These are phyloP conservation scores for Kluyveromyces dobzhanskii DNA, from an alignment of 805 yeast species.

Conservation along the genomic window DNA sequence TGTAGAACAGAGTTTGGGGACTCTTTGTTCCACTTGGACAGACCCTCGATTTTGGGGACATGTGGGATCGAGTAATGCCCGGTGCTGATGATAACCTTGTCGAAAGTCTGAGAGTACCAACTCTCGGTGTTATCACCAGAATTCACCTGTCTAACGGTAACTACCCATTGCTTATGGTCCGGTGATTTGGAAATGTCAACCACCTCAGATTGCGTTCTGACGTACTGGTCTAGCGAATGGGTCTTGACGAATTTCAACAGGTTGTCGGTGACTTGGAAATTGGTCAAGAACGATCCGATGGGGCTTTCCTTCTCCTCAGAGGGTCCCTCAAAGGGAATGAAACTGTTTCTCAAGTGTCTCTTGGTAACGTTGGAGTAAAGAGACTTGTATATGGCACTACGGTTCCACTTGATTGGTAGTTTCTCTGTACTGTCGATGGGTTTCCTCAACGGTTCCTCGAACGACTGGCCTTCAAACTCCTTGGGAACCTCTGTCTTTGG, in stretches of 20 bases:
- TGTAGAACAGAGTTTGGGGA: conserved; percentile 35
- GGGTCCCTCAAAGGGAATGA: conserved; percentile 10
- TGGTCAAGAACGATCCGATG: conserved; percentile 11
- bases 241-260: conserved; percentile 9
- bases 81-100: conserved; percentile 32
- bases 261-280: conserved; percentile 9
- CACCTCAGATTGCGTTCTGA: conserved; percentile 13
- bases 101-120: conserved; percentile 34
- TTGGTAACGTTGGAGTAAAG: conserved; percentile 15
- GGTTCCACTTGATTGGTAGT: conserved; percentile 6
- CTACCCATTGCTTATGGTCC: conserved; percentile 8
- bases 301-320: neutral
- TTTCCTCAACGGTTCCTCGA: conserved; percentile 6
- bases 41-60: conserved; percentile 23
- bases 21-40: conserved; percentile 11
- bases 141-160: conserved; percentile 7
- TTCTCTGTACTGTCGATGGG: neutral
- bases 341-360: conserved; percentile 14
- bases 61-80: conserved; percentile 37
- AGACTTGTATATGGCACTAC: conserved; percentile 14
- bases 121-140: conserved; percentile 19
- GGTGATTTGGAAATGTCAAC: conserved; percentile 11
- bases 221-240: conserved; percentile 5
- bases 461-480: conserved; percentile 11
- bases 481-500: conserved; percentile 11